A percentile compares a stretch with the other conserved stretches of the same genome.
Conservation (phyloP, 1,284 basidiomycete genomes). For the Ustilago cynodontis region DNA sequence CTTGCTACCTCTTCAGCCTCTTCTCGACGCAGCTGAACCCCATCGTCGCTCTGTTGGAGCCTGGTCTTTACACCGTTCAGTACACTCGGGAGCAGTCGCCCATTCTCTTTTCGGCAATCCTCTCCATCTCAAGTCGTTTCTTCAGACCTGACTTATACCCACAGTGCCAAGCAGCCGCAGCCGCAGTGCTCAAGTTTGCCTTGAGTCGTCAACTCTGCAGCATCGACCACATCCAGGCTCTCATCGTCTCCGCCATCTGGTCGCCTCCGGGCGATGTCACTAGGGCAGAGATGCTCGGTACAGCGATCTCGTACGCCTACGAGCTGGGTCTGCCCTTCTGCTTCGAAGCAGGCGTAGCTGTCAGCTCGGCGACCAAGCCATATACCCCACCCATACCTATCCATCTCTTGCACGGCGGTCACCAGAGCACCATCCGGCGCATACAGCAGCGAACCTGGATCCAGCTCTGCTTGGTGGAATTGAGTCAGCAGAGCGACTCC, state of each 20-base stretch:
- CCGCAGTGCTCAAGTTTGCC: slow-evolving; percentile 76
- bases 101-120: slow-evolving; percentile 82
- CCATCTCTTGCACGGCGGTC: slow-evolving; percentile 13
- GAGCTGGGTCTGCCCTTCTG: slow-evolving; percentile 64
- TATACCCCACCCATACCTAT: slow-evolving; percentile 24
- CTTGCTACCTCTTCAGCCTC: slow-evolving; percentile 38
- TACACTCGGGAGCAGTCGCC: slow-evolving; percentile 82
- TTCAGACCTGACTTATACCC: slow-evolving; percentile 79
- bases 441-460: slow-evolving; percentile 50
- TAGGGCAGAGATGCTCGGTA: slow-evolving; percentile 64
- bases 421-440: slow-evolving; percentile 18
- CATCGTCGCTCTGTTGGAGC: slow-evolving; percentile 67
- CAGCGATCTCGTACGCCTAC: slow-evolving; percentile 66
- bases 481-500: slow-evolving; percentile 30
- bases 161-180: slow-evolving; percentile 77
- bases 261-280: slow-evolving; percentile 72
- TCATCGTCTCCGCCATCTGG: slow-evolving; percentile 86
- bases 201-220: slow-evolving; percentile 82
- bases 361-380: slow-evolving; percentile 22
- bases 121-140: slow-evolving; percentile 87
- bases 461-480: slow-evolving; percentile 40
- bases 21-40: slow-evolving; percentile 51
- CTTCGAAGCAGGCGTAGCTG: slow-evolving; percentile 25
- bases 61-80: slow-evolving; percentile 66
- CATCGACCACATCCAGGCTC: slow-evolving; percentile 84